Percentiles rank a stretch among this genome's conserved stretches.
Conservation (phyloP, 768 basidiomycete species). For the Collybiopsis confluens region DNA sequence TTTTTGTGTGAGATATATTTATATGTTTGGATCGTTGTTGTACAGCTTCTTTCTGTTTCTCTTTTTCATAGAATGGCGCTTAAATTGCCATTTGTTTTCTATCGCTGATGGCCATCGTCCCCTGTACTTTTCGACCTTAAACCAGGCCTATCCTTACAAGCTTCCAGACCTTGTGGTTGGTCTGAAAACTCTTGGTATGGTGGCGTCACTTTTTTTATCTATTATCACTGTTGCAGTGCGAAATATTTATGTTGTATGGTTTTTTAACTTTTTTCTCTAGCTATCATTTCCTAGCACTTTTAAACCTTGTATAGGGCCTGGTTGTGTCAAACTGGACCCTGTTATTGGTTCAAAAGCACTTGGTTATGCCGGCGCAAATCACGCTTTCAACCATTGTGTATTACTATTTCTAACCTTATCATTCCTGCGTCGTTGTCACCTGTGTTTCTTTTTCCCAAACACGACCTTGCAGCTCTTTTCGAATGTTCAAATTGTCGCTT, state of each 20-base stretch:
- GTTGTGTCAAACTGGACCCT: conserved; percentile 5
- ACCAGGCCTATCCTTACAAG: conserved; percentile 5
- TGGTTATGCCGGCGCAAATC: background rate
- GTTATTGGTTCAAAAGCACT: conserved; percentile 11
- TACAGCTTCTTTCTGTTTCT: background rate
- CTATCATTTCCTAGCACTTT: background rate
- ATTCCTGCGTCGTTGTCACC: background rate
- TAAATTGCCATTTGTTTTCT: background rate
- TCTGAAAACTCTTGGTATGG: conserved; percentile 3
- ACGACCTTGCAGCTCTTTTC: too few relatives aligned
- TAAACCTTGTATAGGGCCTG: conserved; percentile 8
- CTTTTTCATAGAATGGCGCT: background rate
- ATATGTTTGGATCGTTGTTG: background rate
- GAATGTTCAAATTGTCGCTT: too few relatives aligned
- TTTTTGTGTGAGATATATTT: background rate
- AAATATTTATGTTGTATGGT: too few relatives aligned
- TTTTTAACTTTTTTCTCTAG: too few relatives aligned
- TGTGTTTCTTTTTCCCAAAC: too few relatives aligned
- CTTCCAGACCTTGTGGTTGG: conserved; percentile 9
- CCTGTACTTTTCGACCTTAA: conserved; percentile 5
- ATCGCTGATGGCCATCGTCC: background rate
- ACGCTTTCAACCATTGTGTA: too few relatives aligned
- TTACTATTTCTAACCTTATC: background rate
- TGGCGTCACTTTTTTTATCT: background rate
- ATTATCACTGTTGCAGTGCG: background rate